These are phyloP conservation scores for Carex sylvatica DNA, from an alignment of 202 grass and related monocot genomes.

Conservation along the genomic window DNA sequence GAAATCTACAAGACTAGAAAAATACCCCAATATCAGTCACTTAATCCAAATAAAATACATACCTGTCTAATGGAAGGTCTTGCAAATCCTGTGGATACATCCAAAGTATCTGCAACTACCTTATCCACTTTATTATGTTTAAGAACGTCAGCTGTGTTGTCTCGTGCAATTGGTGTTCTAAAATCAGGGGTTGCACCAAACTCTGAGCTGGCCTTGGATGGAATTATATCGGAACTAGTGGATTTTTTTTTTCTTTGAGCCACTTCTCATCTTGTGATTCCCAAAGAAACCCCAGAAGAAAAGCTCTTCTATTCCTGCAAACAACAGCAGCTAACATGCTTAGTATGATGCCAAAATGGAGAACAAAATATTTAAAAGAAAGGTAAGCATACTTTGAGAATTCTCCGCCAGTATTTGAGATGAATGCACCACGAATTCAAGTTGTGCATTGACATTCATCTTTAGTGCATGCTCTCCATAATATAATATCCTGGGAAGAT, in stretches of 20 bases:
- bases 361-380: background rate
- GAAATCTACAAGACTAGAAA: too few relatives aligned
- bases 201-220: background rate
- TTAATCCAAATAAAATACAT: too few relatives aligned
- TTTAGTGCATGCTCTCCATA: constrained; percentile 33
- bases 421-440: constrained; percentile 53
- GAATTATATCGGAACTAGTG: background rate
- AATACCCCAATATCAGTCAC: too few relatives aligned
- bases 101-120: background rate
- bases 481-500: constrained; percentile 28
- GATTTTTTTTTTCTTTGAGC: background rate
- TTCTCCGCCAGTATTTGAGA: constrained; percentile 47
- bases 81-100: background rate
- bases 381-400: constrained; percentile 41
- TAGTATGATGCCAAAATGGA: background rate
- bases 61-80: background rate
- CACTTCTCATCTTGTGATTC: background rate
- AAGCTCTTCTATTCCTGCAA: background rate
- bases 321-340: background rate
- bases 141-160: background rate
- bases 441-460: constrained; percentile 26
- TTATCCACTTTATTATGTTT: background rate
- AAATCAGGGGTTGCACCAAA: background rate
- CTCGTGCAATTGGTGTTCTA: background rate
- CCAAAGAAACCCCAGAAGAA: constrained; percentile 12